Conservation (phyloP, 2,329 filamentous ascomycete genomes). For the Exophiala sp. region DNA sequence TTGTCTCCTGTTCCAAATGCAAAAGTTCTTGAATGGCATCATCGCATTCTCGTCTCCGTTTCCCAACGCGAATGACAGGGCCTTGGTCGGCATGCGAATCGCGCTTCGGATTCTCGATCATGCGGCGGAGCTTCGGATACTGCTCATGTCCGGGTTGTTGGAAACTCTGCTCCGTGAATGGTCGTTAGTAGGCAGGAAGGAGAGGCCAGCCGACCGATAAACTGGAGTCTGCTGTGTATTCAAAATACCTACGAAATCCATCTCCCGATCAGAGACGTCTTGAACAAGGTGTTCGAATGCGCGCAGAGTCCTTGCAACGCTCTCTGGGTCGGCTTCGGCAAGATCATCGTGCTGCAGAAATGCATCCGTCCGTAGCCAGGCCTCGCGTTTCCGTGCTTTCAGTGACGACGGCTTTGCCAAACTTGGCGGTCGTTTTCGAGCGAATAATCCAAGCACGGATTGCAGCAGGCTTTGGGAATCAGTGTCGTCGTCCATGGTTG, state of each 20-base stretch:
- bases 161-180: conserved; percentile 3
- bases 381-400: conserved; percentile 27
- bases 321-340: conserved; percentile 26
- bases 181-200: conserved; percentile 4
- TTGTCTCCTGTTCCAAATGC: conserved; percentile 25
- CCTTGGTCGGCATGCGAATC: conserved; percentile 24
- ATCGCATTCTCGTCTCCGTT: conserved; percentile 29
- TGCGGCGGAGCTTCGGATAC: conserved; percentile 21
- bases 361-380: conserved; percentile 30
- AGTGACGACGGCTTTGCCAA: conserved; percentile 22
- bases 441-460: conserved; percentile 27
- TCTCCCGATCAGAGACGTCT: conserved; percentile 27
- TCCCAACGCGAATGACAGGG: conserved; percentile 25
- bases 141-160: conserved; percentile 6
- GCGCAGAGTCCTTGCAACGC: conserved; percentile 23
- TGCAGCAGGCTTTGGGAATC: conserved; percentile 18
- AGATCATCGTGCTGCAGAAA: conserved; percentile 29
- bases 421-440: conserved; percentile 27
- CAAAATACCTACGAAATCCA: conserved; percentile 26
- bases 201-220: too few relatives aligned
- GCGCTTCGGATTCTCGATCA: conserved; percentile 15
- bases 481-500: conserved; percentile 7
- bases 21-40: conserved; percentile 29
- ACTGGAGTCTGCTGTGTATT: conserved; percentile 10
- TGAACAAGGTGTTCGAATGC: conserved; percentile 28